phyloP scores from a whole-genome alignment of 1,284 basidiomycete species.

The Apiotrichum sp. region DNA sequence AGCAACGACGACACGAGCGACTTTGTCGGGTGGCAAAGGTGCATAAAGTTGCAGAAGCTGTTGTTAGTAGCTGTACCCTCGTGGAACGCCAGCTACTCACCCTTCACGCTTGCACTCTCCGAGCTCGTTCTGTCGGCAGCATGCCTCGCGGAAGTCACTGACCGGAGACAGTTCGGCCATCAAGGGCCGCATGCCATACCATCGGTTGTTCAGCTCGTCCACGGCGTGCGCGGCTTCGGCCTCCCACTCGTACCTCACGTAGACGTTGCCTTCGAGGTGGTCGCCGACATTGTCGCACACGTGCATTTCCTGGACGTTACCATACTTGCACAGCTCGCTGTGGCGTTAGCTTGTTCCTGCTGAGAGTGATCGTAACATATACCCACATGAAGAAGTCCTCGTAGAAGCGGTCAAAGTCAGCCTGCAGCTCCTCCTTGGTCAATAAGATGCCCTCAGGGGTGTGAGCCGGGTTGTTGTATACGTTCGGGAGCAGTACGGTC shows the following conservation, averaged over 20 bases:
- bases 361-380: background rate
- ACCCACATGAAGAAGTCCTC: slow-evolving; percentile 77
- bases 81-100: slow-evolving; percentile 28
- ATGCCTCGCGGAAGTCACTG: slow-evolving; percentile 97
- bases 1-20: slow-evolving; percentile 71
- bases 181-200: slow-evolving; percentile 96
- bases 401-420: slow-evolving; percentile 95
- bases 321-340: slow-evolving; percentile 84
- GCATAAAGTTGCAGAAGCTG: slow-evolving; percentile 95
- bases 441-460: slow-evolving; percentile 75
- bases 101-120: slow-evolving; percentile 94
- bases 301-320: slow-evolving; percentile 90
- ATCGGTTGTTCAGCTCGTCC: slow-evolving; percentile 86
- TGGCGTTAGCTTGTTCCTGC: background rate
- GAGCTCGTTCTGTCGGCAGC: slow-evolving; percentile 96
- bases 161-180: slow-evolving; percentile 98
- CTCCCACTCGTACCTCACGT: slow-evolving; percentile 97
- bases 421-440: slow-evolving; percentile 64
- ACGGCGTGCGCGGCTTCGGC: slow-evolving; percentile 93
- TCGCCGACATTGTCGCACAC: slow-evolving; percentile 99
- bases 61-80: background rate
- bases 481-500: slow-evolving; percentile 95
- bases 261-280: slow-evolving; percentile 97
- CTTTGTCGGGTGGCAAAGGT: slow-evolving; percentile 78
- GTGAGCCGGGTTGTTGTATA: slow-evolving; percentile 94